phyloP scores from a whole-genome alignment of 2,329 filamentous ascomycete species.

The Trichoderma pleuroti region DNA sequence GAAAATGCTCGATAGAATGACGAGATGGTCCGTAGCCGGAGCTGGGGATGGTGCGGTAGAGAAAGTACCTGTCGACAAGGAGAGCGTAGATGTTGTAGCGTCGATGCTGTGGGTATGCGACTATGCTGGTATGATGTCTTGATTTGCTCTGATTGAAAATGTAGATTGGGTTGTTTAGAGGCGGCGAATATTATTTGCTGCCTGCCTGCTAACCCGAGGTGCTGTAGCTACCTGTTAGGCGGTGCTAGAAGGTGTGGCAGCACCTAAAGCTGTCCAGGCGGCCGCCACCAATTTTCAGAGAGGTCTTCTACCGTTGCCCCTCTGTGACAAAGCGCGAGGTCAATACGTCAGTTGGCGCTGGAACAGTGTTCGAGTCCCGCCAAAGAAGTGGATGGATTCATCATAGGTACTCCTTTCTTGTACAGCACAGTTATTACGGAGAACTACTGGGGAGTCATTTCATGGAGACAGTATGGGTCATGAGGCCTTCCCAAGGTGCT shows the following conservation, averaged over 20 bases:
- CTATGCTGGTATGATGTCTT: background rate
- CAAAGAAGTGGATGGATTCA: background rate
- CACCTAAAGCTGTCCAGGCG: background rate
- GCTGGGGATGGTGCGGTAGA: background rate
- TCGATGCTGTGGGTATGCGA: background rate
- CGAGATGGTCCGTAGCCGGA: background rate
- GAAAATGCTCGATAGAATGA: background rate
- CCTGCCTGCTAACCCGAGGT: background rate
- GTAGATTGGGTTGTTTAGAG: background rate
- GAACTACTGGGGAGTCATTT: background rate
- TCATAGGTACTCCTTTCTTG: background rate
- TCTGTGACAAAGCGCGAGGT: background rate
- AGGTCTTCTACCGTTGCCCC: background rate
- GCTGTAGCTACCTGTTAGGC: background rate
- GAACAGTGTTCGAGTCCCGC: background rate
- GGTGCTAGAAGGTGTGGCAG: background rate
- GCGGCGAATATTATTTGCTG: background rate
- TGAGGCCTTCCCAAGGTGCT: no score
- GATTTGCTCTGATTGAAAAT: background rate
- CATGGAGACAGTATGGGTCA: background rate
- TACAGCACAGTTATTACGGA: background rate
- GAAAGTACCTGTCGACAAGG: background rate
- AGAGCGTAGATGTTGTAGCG: background rate
- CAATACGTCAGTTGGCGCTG: background rate
- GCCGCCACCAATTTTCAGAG: background rate